Percentiles rank a stretch among this genome's conserved stretches.
phyloP scores from a whole-genome alignment of 768 basidiomycete genomes.

The Kwoniella botswanensis region DNA sequence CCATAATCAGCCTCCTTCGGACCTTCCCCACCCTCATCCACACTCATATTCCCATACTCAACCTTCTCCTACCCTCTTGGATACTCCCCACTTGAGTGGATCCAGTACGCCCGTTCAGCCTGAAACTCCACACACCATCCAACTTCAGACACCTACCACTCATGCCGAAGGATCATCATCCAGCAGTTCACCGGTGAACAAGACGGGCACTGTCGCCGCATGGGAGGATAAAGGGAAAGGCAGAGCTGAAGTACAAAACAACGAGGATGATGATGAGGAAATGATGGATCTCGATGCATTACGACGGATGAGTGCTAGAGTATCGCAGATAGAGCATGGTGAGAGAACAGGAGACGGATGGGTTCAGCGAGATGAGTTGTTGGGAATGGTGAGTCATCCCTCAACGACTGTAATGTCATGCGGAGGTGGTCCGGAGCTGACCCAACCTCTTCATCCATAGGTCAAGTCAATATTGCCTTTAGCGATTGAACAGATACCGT shows the following conservation, averaged over 20 bases:
- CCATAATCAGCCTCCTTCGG: background rate
- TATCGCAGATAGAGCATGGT: conserved; percentile 12
- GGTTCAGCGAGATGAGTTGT: conserved; percentile 7
- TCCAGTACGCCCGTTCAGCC: conserved; percentile 14
- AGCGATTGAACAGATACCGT: conserved; percentile 35
- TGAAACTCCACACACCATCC: conserved; percentile 23
- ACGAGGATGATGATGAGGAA: background rate
- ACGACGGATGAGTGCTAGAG: conserved; percentile 21
- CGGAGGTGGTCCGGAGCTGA: background rate
- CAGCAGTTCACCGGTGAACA: background rate
- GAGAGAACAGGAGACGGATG: conserved; percentile 2
- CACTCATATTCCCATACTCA: background rate
- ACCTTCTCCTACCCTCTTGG: background rate
- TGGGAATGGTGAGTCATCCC: conserved; percentile 1
- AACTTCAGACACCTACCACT: conserved; percentile 22
- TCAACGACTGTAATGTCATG: background rate
- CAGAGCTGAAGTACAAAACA: background rate
- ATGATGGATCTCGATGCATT: conserved; percentile 22
- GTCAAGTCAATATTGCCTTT: conserved; percentile 34
- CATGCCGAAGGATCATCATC: conserved; percentile 13
- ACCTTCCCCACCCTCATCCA: background rate
- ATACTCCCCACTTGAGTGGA: conserved; percentile 9
- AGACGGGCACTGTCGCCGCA: background rate
- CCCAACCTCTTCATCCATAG: conserved; percentile 13
- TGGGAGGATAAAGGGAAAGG: conserved; percentile 14